Conservation (phyloP, 1,284 basidiomycete genomes). For the Neolentinus lepideus region DNA sequence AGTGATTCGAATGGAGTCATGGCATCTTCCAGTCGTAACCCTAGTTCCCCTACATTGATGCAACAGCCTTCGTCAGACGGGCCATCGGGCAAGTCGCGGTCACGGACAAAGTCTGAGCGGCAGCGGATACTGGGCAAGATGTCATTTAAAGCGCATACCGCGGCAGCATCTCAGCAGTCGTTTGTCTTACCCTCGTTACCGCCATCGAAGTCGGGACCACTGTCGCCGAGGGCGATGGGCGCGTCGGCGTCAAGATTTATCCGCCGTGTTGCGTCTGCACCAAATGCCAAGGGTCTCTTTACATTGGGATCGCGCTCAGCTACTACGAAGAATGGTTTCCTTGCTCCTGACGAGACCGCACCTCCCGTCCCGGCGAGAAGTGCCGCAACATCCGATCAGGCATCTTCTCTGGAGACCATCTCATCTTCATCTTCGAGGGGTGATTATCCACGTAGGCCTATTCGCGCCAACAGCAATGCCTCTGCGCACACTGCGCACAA, state of each 20-base stretch:
- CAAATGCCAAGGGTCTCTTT: slow-evolving; percentile 92
- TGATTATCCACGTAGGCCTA: slow-evolving; percentile 21
- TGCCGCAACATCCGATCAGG: slow-evolving; percentile 45
- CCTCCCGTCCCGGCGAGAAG: slow-evolving; percentile 37
- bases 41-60: slow-evolving; percentile 23
- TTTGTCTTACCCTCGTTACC: slow-evolving; percentile 9
- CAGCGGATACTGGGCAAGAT: slow-evolving; percentile 27
- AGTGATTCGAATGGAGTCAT: slow-evolving; percentile 49
- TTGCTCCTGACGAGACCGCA: slow-evolving; percentile 56
- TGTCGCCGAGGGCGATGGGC: slow-evolving; percentile 59
- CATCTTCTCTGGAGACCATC: slow-evolving; percentile 63
- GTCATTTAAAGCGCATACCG: slow-evolving; percentile 24
- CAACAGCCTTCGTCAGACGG: slow-evolving; percentile 7
- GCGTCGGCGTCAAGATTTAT: slow-evolving; percentile 80
- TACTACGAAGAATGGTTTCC: slow-evolving; percentile 67
- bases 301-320: slow-evolving; percentile 43
- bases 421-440: slow-evolving; percentile 65
- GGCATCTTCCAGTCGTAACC: slow-evolving; percentile 19
- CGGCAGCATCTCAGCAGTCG: slow-evolving; percentile 17
- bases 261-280: slow-evolving; percentile 91
- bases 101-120: slow-evolving; percentile 54
- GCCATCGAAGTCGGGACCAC: slow-evolving; percentile 30
- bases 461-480: slow-evolving; percentile 21
- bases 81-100: slow-evolving; percentile 26
- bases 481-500: slow-evolving; percentile 21